A percentile compares a stretch with the other conserved stretches of the same genome.
Evolutionary conservation across 805 yeast species (phyloP).

Genomic region (Starmerella davenportii): DNA sequence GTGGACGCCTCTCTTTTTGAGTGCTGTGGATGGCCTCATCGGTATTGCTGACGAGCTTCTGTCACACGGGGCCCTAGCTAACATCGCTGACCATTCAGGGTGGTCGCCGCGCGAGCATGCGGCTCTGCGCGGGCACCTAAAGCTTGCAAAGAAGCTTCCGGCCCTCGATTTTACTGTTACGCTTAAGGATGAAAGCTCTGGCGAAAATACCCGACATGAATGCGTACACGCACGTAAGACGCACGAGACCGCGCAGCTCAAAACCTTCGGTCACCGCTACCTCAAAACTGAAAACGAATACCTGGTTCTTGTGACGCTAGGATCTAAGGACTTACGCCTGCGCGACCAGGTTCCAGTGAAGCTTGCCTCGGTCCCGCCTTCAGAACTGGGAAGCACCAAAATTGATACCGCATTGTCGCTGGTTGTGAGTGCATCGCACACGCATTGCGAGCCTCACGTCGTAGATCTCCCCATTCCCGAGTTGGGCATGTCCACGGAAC

Average conservation of each 20-base stretch:
- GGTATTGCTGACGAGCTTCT: constrained; percentile 41
- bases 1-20: constrained; percentile 86
- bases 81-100: constrained; percentile 60
- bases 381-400: constrained; percentile 29
- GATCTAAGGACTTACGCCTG: constrained; percentile 64
- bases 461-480: constrained; percentile 75
- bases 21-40: constrained; percentile 66
- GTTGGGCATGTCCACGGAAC: constrained; percentile 39
- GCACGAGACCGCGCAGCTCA: constrained; percentile 32
- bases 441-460: constrained; percentile 35
- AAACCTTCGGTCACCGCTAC: constrained; percentile 72
- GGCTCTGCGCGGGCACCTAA: constrained; percentile 68
- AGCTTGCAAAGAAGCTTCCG: constrained; percentile 40
- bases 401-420: constrained; percentile 53
- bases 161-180: constrained; percentile 7
- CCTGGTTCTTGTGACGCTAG: constrained; percentile 63
- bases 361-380: constrained; percentile 53
- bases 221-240: constrained; percentile 4
- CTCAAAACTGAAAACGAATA: constrained; percentile 41
- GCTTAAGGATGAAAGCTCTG: background rate
- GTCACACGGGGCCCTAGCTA: constrained; percentile 34
- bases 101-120: constrained; percentile 99
- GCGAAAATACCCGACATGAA: too few species aligned
- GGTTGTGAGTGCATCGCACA: constrained; percentile 32
- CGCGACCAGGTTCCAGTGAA: constrained; percentile 37